Base-by-base conservation (phyloP, 2,329 filamentous ascomycete species). In the Penicillium carneum region DNA sequence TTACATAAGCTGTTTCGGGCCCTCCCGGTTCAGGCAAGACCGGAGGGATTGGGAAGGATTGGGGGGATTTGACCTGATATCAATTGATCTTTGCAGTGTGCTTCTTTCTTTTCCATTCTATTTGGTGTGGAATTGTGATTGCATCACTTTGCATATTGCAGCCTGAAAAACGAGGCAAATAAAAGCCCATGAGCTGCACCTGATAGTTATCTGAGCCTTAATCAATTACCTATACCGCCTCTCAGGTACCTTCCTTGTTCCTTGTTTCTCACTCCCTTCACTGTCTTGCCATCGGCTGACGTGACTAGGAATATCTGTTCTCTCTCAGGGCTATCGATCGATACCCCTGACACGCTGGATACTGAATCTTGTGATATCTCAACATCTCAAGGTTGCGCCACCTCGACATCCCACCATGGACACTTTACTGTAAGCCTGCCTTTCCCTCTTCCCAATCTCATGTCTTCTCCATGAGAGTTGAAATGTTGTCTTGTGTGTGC, bases 361-460 rank as follows among this genome's bases (percentile, higher is more conserved):
- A 38, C 11, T 31, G 20, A 31, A 36, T 12, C 6, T 16, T 41
- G 38, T 18, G 29, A 39, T 42, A 39, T 42, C 33, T 45, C 29
- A 18, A 43, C 33, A 38, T 34, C 26, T 38, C 41, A 18, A 47
- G 16, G 33, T 49, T 60, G 29, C 51, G 43, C 49, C 57, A 60
- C 31, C 9, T 45, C 20, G n/a, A 16, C 45, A 58, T 58, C 55
- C 55, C 55, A 62, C 50, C 58, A 83, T 84, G 82, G 82, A 83
- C 69, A 83, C 81, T 14, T 71, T 84, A 63, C 74, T 83, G 80
- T 82, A 76, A 77, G 80, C 48, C 46, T 57, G 20, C 43, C 53
- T 55, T 26, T 54, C 18, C 31, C 41, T 12, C 23, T 47, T 53
- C 45, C 31, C 20, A 14, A 10, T 20, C 38, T 16, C 7, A 36